A percentile compares a stretch with the other conserved stretches of the same genome.
Evolutionary conservation across 2,329 filamentous ascomycete genomes (phyloP).

Genomic region (Pseudogymnoascus pannorum): DNA sequence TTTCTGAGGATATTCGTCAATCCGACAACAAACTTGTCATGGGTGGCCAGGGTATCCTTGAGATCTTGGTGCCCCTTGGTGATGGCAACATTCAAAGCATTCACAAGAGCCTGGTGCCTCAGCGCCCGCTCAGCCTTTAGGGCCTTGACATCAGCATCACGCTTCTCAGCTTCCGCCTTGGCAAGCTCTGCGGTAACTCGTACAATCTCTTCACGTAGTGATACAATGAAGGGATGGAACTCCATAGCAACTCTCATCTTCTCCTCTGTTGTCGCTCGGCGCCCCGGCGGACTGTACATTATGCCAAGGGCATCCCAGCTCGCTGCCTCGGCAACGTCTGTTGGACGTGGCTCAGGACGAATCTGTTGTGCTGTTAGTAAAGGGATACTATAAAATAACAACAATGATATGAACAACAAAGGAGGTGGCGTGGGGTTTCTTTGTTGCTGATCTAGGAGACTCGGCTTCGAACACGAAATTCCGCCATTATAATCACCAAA

Average conservation of each 20-base stretch:
- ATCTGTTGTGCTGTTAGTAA: slow-evolving; percentile 18
- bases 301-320: slow-evolving; percentile 48
- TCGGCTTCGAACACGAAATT: background rate
- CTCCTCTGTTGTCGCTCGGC: slow-evolving; percentile 22
- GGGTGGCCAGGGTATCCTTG: slow-evolving; percentile 49
- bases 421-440: background rate
- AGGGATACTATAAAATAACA: background rate
- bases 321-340: slow-evolving; percentile 39
- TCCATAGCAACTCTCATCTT: slow-evolving; percentile 27
- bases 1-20: slow-evolving; percentile 48
- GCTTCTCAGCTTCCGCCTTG: slow-evolving; percentile 18
- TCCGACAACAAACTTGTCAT: slow-evolving; percentile 49
- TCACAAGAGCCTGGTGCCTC: slow-evolving; percentile 43
- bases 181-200: slow-evolving; percentile 22
- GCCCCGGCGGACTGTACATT: slow-evolving; percentile 37
- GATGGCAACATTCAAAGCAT: slow-evolving; percentile 46
- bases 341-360: slow-evolving; percentile 29
- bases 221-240: slow-evolving; percentile 25
- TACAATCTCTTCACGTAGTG: slow-evolving; percentile 25
- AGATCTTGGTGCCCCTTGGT: slow-evolving; percentile 48
- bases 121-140: slow-evolving; percentile 36
- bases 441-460: background rate
- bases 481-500: background rate
- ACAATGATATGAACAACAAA: background rate
- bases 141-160: slow-evolving; percentile 27